Percentiles rank a stretch among this genome's conserved stretches.
These are phyloP conservation scores for sorghum (Sorghum bicolor) DNA, from an alignment of 176 grass and related monocot genomes.

Conservation along the genomic window DNA sequence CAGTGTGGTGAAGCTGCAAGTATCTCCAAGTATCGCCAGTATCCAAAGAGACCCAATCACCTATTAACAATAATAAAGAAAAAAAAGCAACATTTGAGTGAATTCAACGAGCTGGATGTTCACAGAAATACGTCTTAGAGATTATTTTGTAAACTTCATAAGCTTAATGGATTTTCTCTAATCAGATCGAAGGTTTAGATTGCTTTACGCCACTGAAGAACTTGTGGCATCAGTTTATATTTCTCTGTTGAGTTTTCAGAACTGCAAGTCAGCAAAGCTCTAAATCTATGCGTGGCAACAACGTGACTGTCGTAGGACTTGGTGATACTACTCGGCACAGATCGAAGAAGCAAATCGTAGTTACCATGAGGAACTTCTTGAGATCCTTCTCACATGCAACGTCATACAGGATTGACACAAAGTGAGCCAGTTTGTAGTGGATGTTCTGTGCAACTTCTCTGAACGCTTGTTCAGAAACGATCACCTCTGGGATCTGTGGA, in stretches of 20 bases:
- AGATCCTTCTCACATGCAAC: constrained; percentile 84
- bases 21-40: constrained; percentile 57
- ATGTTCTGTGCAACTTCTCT: constrained; percentile 48
- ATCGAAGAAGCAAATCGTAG: background rate
- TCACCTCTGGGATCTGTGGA: constrained; percentile 56
- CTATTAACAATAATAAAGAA: constrained; percentile 24
- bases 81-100: background rate
- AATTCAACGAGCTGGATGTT: background rate
- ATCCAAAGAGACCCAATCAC: constrained; percentile 77
- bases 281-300: background rate
- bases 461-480: constrained; percentile 65
- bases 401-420: constrained; percentile 44
- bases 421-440: constrained; percentile 43
- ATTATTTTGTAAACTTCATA: background rate
- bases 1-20: constrained; percentile 71
- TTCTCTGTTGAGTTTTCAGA: background rate
- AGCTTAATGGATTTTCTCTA: background rate
- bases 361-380: constrained; percentile 72
- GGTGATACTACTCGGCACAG: background rate
- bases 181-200: background rate
- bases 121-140: background rate
- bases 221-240: background rate
- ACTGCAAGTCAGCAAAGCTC: background rate
- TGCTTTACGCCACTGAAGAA: background rate
- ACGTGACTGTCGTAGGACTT: background rate